phyloP scores from a whole-genome alignment of 2,329 filamentous ascomycete species.

The Grosmannia penicillata region DNA sequence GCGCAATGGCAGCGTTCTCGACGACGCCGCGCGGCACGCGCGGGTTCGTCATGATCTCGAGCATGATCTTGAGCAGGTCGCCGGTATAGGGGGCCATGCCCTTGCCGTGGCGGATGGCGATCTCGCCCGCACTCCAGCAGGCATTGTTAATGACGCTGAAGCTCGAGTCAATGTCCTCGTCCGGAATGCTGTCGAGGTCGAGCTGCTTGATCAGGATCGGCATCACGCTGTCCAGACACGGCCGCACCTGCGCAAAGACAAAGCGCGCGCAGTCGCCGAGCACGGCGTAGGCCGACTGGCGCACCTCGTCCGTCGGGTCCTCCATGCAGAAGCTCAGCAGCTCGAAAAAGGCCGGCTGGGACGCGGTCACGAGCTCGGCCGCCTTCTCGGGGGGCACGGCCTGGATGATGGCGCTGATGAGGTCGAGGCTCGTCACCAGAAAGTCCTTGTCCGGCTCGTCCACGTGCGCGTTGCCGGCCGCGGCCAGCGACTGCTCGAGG shows the following conservation, averaged over 20 bases:
- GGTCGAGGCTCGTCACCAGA: conserved; percentile 83
- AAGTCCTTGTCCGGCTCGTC: conserved; percentile 94
- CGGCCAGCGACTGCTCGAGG: conserved; percentile 63
- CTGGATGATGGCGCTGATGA: conserved; percentile 86
- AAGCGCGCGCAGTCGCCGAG: conserved; percentile 92
- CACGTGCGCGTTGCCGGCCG: conserved; percentile 49
- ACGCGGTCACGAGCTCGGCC: conserved; percentile 57
- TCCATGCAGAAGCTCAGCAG: conserved; percentile 85
- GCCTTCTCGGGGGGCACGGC: conserved; percentile 63
- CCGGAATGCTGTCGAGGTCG: conserved; percentile 60
- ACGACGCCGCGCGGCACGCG: conserved; percentile 74
- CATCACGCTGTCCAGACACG: conserved; percentile 57
- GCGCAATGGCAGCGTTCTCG: conserved; percentile 87
- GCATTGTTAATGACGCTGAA: conserved; percentile 97
- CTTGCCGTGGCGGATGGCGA: conserved; percentile 63
- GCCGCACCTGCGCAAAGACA: conserved; percentile 68
- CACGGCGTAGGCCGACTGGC: conserved; percentile 89
- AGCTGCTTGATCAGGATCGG: conserved; percentile 77
- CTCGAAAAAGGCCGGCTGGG: conserved; percentile 78
- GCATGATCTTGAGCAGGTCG: conserved; percentile 60
- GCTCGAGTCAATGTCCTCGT: conserved; percentile 68
- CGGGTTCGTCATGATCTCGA: conserved; percentile 72
- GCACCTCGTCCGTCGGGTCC: conserved; percentile 78
- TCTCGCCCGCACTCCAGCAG: conserved; percentile 92
- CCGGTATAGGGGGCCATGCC: conserved; percentile 66